Base-by-base conservation (phyloP, 345 rosid genomes). In the Noccaea bulbosa region DNA sequence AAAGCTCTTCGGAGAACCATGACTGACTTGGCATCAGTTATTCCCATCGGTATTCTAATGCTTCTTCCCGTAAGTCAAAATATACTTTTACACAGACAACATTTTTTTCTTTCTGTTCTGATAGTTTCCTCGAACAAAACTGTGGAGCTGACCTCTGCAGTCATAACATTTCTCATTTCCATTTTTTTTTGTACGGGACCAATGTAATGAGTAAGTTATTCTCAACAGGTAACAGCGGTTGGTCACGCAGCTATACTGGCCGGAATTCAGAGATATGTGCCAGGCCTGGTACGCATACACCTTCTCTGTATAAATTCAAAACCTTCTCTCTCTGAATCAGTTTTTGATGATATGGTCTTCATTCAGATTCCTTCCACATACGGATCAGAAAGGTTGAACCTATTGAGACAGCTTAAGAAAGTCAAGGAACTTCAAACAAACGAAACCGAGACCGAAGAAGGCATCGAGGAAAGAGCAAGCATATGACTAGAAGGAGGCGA, bases 201-300 rank as follows among this genome's bases (percentile, higher is more conserved):
- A 46, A 53, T 65, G 8, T 69, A 64, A 33, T 46, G 24, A 39
- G 38, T 55, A 56, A 9, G 35, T 38, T 63, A 44, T 72, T 61
- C 62, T 55, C 41, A 34, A 44, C 83, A 94, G 99, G 96, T 89
- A 40, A 94, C 99, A 77, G 99, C 97, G 32, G 89, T 94, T 74
- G 99, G 99, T 59, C 97, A 87, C 65, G 99, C 99, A 22, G 97
- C 99, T 43, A 91, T 94, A 76, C 68, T 94, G 83, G 99, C 97
- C 74, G 96, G 89, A 56, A 94, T 94, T 74, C 95, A 91, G 84
- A 85, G 90, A 88, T 89, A 94, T 72, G 89, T 87, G 0, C 96
- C 97, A 22, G 75, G 91, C 65, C 77, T 91, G 96, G 97, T 94
- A 51, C 15, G 87, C 71, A 34, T 20, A 27, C 45, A 55, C 74